These are phyloP conservation scores for Przewalskia tangutica DNA, from an alignment of 257 asterid genomes.

Conservation along the genomic window DNA sequence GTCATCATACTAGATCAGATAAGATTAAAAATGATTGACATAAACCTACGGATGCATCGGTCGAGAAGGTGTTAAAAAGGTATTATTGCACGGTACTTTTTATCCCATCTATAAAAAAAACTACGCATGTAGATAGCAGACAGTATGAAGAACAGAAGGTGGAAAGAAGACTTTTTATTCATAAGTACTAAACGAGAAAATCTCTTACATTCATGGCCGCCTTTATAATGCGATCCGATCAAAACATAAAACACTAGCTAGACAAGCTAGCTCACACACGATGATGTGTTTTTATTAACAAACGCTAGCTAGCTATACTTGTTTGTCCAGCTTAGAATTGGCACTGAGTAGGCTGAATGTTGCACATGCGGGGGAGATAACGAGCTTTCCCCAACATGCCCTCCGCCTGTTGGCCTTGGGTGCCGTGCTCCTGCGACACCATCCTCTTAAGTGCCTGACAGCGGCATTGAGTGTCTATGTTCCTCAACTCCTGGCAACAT, in stretches of 20 bases:
- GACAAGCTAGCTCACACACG: background rate
- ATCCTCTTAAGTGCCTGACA: background rate
- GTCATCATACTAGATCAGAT: no score
- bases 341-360: background rate
- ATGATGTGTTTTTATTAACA: background rate
- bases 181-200: no score
- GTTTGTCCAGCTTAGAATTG: background rate
- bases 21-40: no score
- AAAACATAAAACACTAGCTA: background rate
- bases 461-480: background rate
- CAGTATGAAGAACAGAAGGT: no score
- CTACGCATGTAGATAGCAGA: no score
- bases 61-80: no score
- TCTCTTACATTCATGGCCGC: no score
- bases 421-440: background rate
- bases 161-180: no score
- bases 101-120: no score
- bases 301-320: background rate
- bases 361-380: conserved; percentile 1
- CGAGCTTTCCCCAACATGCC: background rate
- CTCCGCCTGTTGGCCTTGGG: background rate
- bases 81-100: no score
- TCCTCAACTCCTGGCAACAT: conserved; percentile 4
- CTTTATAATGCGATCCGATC: no score
- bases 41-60: no score